These are phyloP conservation scores for Umbelopsis sp. DNA, from an alignment of 371 early-diverging fungal genomes.

Conservation along the genomic window DNA sequence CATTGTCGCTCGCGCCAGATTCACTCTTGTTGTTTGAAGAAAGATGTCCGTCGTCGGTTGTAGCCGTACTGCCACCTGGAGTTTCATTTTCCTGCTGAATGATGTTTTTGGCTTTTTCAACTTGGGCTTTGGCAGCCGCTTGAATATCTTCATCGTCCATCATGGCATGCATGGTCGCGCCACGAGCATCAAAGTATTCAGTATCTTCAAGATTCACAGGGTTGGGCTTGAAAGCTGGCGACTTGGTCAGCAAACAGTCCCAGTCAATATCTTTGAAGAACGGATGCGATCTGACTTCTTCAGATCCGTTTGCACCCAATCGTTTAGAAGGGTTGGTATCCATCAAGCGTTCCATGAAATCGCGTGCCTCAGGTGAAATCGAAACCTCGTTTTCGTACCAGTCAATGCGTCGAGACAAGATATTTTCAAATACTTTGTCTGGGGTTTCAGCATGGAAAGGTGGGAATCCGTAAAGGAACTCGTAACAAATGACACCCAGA, in stretches of 20 bases:
- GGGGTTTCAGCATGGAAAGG: slow-evolving; percentile 90
- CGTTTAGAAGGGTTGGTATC: slow-evolving; percentile 76
- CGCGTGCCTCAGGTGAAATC: slow-evolving; percentile 81
- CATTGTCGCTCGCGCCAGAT: slow-evolving; percentile 30
- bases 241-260: slow-evolving; percentile 68
- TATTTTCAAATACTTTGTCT: slow-evolving; percentile 86
- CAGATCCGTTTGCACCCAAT: slow-evolving; percentile 70
- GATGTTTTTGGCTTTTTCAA: slow-evolving; percentile 43
- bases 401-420: slow-evolving; percentile 72
- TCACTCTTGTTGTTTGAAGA: slow-evolving; percentile 3
- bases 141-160: slow-evolving; percentile 35
- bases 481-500: slow-evolving; percentile 87
- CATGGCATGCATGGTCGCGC: slow-evolving; percentile 59
- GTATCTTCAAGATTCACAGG: slow-evolving; percentile 83
- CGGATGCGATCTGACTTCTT: slow-evolving; percentile 67
- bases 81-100: slow-evolving; percentile 46
- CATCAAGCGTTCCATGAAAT: slow-evolving; percentile 86
- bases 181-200: slow-evolving; percentile 92
- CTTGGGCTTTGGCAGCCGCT: slow-evolving; percentile 30
- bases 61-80: background rate
- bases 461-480: slow-evolving; percentile 87
- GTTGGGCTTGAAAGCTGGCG: slow-evolving; percentile 87
- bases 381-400: slow-evolving; percentile 72
- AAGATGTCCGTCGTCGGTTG: background rate
- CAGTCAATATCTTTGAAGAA: slow-evolving; percentile 71